Evolutionary conservation across 768 basidiomycete species (phyloP).

Genomic region (Pilatotrama ljubarskyi): DNA sequence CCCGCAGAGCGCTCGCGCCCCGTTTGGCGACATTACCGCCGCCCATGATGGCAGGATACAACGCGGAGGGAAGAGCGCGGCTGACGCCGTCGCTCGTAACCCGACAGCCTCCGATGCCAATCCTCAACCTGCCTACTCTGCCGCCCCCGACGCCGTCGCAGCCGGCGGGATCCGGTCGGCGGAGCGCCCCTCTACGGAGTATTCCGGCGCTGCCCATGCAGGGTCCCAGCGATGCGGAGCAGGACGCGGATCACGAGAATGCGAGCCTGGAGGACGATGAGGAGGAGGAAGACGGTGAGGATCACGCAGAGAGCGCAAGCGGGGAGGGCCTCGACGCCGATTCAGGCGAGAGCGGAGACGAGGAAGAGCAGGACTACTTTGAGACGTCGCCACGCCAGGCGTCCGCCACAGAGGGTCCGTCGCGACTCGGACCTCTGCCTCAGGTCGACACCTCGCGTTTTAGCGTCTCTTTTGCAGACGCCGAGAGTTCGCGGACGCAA

Average conservation of each 20-base stretch:
- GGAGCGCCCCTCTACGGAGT: conserved; percentile 41
- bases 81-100: conserved; percentile 47
- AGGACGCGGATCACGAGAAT: conserved; percentile 29
- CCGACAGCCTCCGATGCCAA: conserved; percentile 46
- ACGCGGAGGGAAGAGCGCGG: conserved; percentile 40
- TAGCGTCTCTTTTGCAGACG: conserved; percentile 24
- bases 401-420: conserved; percentile 7
- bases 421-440: conserved; percentile 17
- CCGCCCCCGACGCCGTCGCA: conserved; percentile 33
- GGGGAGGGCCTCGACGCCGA: conserved; percentile 33
- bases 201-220: conserved; percentile 56
- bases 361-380: conserved; percentile 37
- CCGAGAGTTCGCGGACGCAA: conserved; percentile 17
- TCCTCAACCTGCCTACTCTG: conserved; percentile 52
- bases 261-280: conserved; percentile 35
- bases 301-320: conserved; percentile 25
- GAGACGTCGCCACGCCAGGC: conserved; percentile 11
- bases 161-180: conserved; percentile 24
- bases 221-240: conserved; percentile 39
- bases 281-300: conserved; percentile 32
- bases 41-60: conserved; percentile 32
- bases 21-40: conserved; percentile 33
- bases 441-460: conserved; percentile 23
- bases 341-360: conserved; percentile 36
- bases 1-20: conserved; percentile 20